Evolutionary conservation across 305 asterid species (phyloP).

Genomic region (Plantago lanceolata): DNA sequence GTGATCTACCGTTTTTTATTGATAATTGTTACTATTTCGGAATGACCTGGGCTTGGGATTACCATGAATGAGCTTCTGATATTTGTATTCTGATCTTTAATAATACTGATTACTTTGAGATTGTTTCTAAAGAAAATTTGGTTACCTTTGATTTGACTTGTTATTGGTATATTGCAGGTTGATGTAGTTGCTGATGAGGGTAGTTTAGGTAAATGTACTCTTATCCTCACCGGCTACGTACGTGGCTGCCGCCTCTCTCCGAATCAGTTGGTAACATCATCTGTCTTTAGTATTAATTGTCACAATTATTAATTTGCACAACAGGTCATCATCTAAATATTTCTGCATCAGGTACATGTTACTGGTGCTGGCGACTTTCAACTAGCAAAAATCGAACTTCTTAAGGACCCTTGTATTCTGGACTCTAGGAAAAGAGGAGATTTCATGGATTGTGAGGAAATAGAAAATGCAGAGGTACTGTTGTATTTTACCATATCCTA

Average conservation of each 20-base stretch:
- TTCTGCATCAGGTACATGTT: slow-evolving; percentile 77
- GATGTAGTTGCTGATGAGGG: slow-evolving; percentile 43
- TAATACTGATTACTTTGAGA: slow-evolving; percentile 4
- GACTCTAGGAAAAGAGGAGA: slow-evolving; percentile 58
- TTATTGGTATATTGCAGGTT: slow-evolving; percentile 43
- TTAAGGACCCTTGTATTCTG: slow-evolving; percentile 77
- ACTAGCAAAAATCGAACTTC: slow-evolving; percentile 70
- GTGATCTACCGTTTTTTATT: neutral
- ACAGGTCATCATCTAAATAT: slow-evolving; percentile 32
- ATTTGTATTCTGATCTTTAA: neutral
- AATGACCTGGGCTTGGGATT: neutral
- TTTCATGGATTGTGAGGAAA: slow-evolving; percentile 62
- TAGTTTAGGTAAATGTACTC: slow-evolving; percentile 52
- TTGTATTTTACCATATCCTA: neutral
- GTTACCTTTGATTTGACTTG: slow-evolving; percentile 23
- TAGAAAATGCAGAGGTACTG: slow-evolving; percentile 45
- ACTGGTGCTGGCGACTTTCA: slow-evolving; percentile 97
- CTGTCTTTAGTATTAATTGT: slow-evolving; percentile 23
- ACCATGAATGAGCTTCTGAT: neutral
- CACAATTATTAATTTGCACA: slow-evolving; percentile 17
- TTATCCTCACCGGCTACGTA: slow-evolving; percentile 79
- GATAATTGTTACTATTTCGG: neutral
- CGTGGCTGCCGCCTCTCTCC: slow-evolving; percentile 70
- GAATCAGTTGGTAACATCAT: slow-evolving; percentile 72
- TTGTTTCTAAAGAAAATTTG: slow-evolving; percentile 12